Percentiles rank a stretch among this genome's conserved stretches.
phyloP scores from a whole-genome alignment of 2,329 filamentous ascomycete species.

The Stagonosporopsis chrysanthemi region DNA sequence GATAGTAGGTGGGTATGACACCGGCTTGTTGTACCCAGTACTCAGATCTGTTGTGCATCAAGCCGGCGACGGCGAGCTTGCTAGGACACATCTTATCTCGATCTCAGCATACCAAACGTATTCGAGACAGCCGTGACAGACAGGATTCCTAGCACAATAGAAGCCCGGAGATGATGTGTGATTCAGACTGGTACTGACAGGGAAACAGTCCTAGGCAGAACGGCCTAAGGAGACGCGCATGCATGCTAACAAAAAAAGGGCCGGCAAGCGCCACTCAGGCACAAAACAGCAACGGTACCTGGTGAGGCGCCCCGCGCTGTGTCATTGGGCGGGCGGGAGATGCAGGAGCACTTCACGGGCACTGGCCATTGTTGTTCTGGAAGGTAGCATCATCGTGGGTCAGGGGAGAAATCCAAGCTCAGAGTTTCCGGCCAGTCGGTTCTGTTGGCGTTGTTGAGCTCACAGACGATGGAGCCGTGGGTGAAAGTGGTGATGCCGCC shows the following conservation, averaged over 20 bases:
- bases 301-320: constrained; percentile 11
- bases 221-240: constrained; percentile 5
- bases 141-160: constrained; percentile 10
- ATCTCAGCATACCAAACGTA: constrained; percentile 9
- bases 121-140: constrained; percentile 13
- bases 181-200: constrained; percentile 8
- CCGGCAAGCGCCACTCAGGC: constrained; percentile 7
- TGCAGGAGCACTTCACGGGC: not conserved
- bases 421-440: constrained; percentile 12
- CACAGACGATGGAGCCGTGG: constrained; percentile 7
- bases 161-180: constrained; percentile 14
- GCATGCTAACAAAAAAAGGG: not conserved
- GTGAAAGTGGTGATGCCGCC: constrained; percentile 14
- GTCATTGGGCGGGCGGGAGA: constrained; percentile 10
- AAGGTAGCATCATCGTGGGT: constrained; percentile 10
- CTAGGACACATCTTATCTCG: not conserved
- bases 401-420: constrained; percentile 4
- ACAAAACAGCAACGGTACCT: constrained; percentile 10
- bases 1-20: constrained; percentile 6
- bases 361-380: constrained; percentile 15
- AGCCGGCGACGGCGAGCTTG: constrained; percentile 4
- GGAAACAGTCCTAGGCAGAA: constrained; percentile 3
- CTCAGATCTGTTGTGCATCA: not conserved
- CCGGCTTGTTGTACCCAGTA: constrained; percentile 2
- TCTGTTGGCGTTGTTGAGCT: constrained; percentile 15